These are phyloP conservation scores for Ramichloridium luteum DNA, from an alignment of 2,329 filamentous ascomycete genomes.

Conservation along the genomic window DNA sequence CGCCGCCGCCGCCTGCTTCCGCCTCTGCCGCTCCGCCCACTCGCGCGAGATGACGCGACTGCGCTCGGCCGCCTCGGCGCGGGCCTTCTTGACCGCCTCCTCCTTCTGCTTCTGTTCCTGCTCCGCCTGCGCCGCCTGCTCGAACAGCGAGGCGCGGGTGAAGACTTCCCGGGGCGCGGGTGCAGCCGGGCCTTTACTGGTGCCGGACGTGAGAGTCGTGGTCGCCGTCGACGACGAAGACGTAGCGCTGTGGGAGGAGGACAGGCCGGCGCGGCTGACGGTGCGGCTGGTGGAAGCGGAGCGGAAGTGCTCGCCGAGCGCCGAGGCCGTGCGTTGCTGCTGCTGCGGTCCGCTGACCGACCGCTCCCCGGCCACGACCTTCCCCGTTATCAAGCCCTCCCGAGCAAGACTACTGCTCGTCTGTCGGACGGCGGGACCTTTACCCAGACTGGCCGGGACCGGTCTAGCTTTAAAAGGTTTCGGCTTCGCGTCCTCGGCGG, in stretches of 20 bases:
- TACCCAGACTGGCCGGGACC: conserved; percentile 22
- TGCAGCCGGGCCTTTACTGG: conserved; percentile 20
- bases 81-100: conserved; percentile 35
- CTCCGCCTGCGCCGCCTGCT: conserved; percentile 30
- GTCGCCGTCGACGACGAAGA: conserved; percentile 1
- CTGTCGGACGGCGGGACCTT: conserved; percentile 28
- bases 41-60: conserved; percentile 33
- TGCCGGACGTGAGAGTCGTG: conserved; percentile 13
- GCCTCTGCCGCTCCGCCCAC: conserved; percentile 38
- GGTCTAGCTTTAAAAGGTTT: conserved; percentile 37
- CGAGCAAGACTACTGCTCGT: conserved; percentile 32
- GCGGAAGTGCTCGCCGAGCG: background rate
- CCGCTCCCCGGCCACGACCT: too few relatives aligned
- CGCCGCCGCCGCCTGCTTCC: conserved; percentile 17
- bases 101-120: conserved; percentile 34
- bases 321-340: background rate
- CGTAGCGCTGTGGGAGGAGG: conserved; percentile 1
- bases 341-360: background rate
- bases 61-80: conserved; percentile 35
- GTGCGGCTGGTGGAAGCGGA: background rate
- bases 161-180: conserved; percentile 36
- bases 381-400: conserved; percentile 21
- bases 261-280: background rate
- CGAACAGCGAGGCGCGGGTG: conserved; percentile 31
- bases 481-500: conserved; percentile 27